phyloP scores from a whole-genome alignment of 495 filamentous ascomycete species.

The Stereocaulon alpinum region DNA sequence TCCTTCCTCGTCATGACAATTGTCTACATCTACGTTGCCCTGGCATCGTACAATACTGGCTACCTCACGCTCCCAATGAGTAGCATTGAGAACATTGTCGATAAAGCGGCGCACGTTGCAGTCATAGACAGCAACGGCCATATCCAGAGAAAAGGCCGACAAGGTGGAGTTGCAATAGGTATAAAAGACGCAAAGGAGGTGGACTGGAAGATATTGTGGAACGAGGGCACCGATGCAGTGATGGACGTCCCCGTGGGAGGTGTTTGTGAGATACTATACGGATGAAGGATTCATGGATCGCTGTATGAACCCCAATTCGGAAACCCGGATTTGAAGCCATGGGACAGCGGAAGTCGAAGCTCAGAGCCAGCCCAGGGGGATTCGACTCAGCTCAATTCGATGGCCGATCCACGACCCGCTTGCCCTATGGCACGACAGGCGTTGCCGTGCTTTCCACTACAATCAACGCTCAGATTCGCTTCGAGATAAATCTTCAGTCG shows the following conservation, averaged over 20 bases:
- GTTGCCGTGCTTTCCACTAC: no score
- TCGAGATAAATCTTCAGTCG: no score
- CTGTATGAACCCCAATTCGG: not conserved
- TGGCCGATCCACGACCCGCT: no score
- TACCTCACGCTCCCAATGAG: conserved; percentile 74
- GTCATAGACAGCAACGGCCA: conserved; percentile 63
- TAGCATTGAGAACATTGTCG: conserved; percentile 81
- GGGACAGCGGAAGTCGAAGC: not conserved
- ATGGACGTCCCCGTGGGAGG: conserved; percentile 95
- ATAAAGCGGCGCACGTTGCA: conserved; percentile 78
- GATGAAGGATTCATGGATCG: conserved; percentile 10
- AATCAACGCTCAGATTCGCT: no score
- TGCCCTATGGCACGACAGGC: no score
- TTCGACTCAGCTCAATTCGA: no score
- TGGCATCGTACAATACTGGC: conserved; percentile 83
- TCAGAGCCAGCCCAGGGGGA: no score
- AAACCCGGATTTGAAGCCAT: not conserved
- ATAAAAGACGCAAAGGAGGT: conserved; percentile 27
- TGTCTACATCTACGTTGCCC: conserved; percentile 87
- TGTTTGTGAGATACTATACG: conserved; percentile 78
- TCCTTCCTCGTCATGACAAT: conserved; percentile 80
- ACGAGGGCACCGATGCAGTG: conserved; percentile 87
- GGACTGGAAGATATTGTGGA: conserved; percentile 78
- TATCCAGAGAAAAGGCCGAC: conserved; percentile 38
- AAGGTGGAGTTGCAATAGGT: conserved; percentile 1